A percentile compares a stretch with the other conserved stretches of the same genome.
These are phyloP conservation scores for Phytophthora pini DNA, from an alignment of 352 stramenopile genomes.

Conservation along the genomic window DNA sequence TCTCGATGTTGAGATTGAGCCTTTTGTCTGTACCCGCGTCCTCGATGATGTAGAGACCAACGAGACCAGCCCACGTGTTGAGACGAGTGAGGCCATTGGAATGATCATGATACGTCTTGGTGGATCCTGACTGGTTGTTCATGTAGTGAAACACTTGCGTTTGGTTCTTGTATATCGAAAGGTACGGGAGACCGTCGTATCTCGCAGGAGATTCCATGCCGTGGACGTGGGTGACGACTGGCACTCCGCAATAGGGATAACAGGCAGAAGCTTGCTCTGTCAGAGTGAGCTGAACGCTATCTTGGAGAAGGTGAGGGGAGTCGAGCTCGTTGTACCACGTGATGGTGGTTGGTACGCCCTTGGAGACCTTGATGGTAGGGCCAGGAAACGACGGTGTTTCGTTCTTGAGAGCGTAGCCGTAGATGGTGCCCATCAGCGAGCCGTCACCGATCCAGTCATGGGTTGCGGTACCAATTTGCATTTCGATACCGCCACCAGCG, in stretches of 20 bases:
- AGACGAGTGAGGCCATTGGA: conserved; percentile 58
- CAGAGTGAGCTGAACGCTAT: conserved; percentile 43
- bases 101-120: conserved; percentile 70
- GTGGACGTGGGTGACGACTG: conserved; percentile 59
- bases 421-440: conserved; percentile 34
- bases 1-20: conserved; percentile 60
- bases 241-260: conserved; percentile 64
- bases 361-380: conserved; percentile 46
- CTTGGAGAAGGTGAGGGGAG: conserved; percentile 45
- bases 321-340: conserved; percentile 55
- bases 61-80: conserved; percentile 65
- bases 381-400: conserved; percentile 39
- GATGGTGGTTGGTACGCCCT: conserved; percentile 38
- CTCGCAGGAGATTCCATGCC: conserved; percentile 51
- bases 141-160: conserved; percentile 47
- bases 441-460: conserved; percentile 50
- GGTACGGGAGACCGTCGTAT: conserved; percentile 54
- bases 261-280: conserved; percentile 43
- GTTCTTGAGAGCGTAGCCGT: conserved; percentile 51
- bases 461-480: conserved; percentile 42
- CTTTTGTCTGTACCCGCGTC: conserved; percentile 45
- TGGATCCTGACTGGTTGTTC: conserved; percentile 67
- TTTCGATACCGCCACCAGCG: conserved; percentile 38
- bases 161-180: conserved; percentile 70
- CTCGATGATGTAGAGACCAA: conserved; percentile 58